These are phyloP conservation scores for Vanderwaltozyma polyspora DNA, from an alignment of 805 yeast species.

Conservation along the genomic window DNA sequence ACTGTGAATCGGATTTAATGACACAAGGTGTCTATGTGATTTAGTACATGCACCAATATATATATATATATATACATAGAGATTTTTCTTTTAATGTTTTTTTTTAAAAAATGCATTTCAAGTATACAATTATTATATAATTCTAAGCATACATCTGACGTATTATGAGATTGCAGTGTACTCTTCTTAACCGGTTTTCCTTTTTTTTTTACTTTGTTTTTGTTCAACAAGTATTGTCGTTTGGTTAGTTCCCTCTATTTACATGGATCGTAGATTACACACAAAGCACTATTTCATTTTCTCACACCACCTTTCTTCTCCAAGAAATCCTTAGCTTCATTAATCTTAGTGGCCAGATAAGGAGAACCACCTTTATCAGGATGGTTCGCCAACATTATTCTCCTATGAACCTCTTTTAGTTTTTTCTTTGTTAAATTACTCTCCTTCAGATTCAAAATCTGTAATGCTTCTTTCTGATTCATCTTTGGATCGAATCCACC, in stretches of 20 bases:
- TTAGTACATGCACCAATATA: constrained; percentile 3
- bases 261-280: no score
- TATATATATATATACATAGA: background rate
- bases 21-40: constrained; percentile 15
- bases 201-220: no score
- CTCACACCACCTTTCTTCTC: constrained; percentile 25
- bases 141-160: no score
- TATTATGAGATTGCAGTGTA: no score
- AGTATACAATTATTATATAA: no score
- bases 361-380: constrained; percentile 95
- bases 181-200: no score
- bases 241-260: no score
- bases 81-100: no score
- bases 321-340: constrained; percentile 66
- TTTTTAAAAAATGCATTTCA: no score
- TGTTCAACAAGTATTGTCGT: no score
- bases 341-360: constrained; percentile 79
- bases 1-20: constrained; percentile 10
- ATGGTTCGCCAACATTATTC: constrained; percentile 82
- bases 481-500: constrained; percentile 92
- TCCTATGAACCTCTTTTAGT: constrained; percentile 76
- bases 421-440: constrained; percentile 48
- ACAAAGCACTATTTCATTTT: no score
- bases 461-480: constrained; percentile 81
- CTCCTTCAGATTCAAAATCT: constrained; percentile 67